Evolutionary conservation across 257 asterid species (phyloP).

Genomic region (Nicotiana attenuata): DNA sequence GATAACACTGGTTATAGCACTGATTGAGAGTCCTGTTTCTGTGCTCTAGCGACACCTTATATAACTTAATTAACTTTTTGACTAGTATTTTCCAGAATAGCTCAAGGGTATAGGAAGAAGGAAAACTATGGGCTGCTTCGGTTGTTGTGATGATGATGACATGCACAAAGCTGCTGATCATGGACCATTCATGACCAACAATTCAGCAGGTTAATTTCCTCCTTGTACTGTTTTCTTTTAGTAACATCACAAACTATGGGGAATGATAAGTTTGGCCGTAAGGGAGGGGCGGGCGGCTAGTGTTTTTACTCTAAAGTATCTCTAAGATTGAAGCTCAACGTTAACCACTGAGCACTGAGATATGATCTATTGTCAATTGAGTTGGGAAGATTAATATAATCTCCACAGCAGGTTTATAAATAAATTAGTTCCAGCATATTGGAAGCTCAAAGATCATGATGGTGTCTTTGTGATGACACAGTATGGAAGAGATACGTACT

Average conservation of each 20-base stretch:
- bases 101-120: neutral
- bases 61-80: neutral
- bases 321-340: neutral
- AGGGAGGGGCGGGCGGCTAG: neutral
- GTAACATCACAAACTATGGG: neutral
- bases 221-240: neutral
- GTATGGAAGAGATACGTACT: neutral
- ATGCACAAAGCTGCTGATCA: conserved; percentile 53
- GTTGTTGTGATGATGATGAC: conserved; percentile 59
- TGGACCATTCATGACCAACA: conserved; percentile 45
- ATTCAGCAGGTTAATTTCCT: conserved; percentile 44
- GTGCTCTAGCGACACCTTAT: neutral
- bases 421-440: neutral
- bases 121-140: conserved; percentile 56
- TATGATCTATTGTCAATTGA: neutral
- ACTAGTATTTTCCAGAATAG: neutral
- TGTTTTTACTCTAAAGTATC: neutral
- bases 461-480: neutral
- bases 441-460: neutral
- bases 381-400: neutral
- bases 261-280: neutral
- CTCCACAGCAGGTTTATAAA: neutral
- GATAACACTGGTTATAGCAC: neutral
- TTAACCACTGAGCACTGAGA: neutral
- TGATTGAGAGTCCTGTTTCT: neutral